Evolutionary conservation across 768 basidiomycete species (phyloP).

Genomic region (Serendipita vermifera): DNA sequence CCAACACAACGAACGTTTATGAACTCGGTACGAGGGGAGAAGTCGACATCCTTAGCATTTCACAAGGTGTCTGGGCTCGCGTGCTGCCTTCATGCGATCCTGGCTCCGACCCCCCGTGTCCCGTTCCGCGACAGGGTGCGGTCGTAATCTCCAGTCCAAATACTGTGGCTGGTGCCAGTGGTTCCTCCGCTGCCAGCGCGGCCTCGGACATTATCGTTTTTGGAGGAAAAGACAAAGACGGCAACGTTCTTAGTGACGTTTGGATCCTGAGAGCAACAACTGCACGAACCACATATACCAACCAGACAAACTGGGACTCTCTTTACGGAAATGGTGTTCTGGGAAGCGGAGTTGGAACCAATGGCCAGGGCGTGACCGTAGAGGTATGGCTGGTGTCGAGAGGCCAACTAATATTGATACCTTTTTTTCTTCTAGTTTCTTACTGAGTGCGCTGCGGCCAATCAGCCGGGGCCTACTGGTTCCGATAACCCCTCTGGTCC

Average conservation of each 20-base stretch:
- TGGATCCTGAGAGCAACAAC: constrained; percentile 64
- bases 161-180: constrained; percentile 42
- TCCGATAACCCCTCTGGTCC: background rate
- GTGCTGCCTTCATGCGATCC: constrained; percentile 69
- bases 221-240: constrained; percentile 55
- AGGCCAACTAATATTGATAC: background rate
- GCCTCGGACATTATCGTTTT: constrained; percentile 61
- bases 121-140: constrained; percentile 59
- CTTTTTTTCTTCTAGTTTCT: constrained; percentile 30
- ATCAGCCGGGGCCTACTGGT: constrained; percentile 19
- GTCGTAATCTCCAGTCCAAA: constrained; percentile 41
- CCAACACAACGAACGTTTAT: constrained; percentile 50
- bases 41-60: constrained; percentile 33
- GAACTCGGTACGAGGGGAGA: constrained; percentile 48
- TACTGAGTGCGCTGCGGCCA: constrained; percentile 41
- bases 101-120: constrained; percentile 36
- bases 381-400: background rate
- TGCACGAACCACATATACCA: constrained; percentile 36
- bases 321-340: constrained; percentile 54
- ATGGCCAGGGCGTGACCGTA: constrained; percentile 52
- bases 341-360: constrained; percentile 48
- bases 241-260: constrained; percentile 56
- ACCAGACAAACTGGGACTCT: constrained; percentile 29
- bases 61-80: constrained; percentile 49
- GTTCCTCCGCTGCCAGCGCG: constrained; percentile 24